Base-by-base conservation (phyloP, 129 eudicot genomes). In the Smallanthus sonchifolius region DNA sequence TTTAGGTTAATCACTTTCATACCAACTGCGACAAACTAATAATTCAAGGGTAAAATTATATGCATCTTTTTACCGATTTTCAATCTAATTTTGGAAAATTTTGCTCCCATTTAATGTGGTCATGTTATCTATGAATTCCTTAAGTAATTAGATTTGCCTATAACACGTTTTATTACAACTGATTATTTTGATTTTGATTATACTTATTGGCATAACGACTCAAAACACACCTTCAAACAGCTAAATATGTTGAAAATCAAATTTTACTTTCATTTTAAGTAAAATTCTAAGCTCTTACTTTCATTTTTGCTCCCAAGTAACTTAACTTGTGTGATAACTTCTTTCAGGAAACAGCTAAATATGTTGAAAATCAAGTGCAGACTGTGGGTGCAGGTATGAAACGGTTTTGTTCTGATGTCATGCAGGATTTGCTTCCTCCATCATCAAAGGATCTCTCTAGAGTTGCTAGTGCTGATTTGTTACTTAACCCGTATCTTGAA, bases 321-420 rank as follows among this genome's bases (percentile, higher is more conserved):
- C 39, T 5, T 35, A 15, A 54, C 42, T 7, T 56, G 38, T 10
- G 24, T 60, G 17, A 8, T 34, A 19, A 35, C 70, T 56, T 63
- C 45, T 67, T 19, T 48, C 86, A 94, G 99, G 99, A 94, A 65
- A 88, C 99, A 24, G 88, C 86, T 55, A 88, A 88, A 72, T 94
- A 88, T 76, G 90, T 91, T 55, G 99, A 91, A 35, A 94, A 86
- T 90, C 97, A 90, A 77, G 96, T 86, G 57, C 95, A 88, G 82
- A 91, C 86, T 69, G 91, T 94, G 32, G 96, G 97, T 52, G 86
- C 85, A 35, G 83, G 85, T 83, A 86, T 94, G 79, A 94, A 91
- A 85, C 87, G 83, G 75, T 86, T 94, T 82, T 94, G 86, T 75
- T 78, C 99, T 59, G 97, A 91, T 62, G 97, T 94, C 24, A 81